A percentile compares a stretch with the other conserved stretches of the same genome.
Evolutionary conservation across 805 yeast species (phyloP).

Genomic region (Pichia scutulata): DNA sequence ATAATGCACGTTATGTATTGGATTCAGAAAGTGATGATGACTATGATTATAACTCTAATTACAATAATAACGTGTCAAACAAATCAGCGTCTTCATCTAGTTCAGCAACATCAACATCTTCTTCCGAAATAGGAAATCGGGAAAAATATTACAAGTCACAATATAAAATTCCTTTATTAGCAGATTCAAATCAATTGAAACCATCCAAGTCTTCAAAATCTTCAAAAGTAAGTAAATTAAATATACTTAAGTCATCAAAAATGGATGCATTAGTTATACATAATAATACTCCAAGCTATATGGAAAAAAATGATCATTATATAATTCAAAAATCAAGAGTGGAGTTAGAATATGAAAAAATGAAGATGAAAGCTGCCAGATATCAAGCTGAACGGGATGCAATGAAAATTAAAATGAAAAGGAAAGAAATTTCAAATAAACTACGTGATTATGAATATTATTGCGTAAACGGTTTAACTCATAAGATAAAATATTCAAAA

Average conservation of each 20-base stretch:
- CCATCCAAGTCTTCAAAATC: background rate
- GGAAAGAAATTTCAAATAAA: conserved; percentile 1
- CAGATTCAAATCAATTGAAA: background rate
- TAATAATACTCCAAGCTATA: background rate
- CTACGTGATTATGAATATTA: conserved; percentile 10
- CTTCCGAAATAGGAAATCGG: background rate
- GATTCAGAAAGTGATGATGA: background rate
- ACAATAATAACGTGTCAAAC: background rate
- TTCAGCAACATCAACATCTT: background rate
- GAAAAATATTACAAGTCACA: background rate
- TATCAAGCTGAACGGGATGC: conserved; percentile 6
- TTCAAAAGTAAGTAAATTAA: background rate
- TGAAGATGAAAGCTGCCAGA: conserved; percentile 3
- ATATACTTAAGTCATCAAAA: background rate
- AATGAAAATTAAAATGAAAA: background rate
- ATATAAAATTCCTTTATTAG: background rate
- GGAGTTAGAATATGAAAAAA: conserved; percentile 8
- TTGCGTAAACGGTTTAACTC: conserved; percentile 11
- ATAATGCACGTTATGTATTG: background rate
- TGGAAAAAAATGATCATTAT: background rate
- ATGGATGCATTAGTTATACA: background rate
- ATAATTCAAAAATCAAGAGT: conserved; percentile 1
- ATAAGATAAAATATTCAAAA: background rate
- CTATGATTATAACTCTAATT: no score
- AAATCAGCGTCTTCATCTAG: background rate